Evolutionary conservation across 1,284 basidiomycete genomes (phyloP).

Genomic region (Ganoderma boninense): DNA sequence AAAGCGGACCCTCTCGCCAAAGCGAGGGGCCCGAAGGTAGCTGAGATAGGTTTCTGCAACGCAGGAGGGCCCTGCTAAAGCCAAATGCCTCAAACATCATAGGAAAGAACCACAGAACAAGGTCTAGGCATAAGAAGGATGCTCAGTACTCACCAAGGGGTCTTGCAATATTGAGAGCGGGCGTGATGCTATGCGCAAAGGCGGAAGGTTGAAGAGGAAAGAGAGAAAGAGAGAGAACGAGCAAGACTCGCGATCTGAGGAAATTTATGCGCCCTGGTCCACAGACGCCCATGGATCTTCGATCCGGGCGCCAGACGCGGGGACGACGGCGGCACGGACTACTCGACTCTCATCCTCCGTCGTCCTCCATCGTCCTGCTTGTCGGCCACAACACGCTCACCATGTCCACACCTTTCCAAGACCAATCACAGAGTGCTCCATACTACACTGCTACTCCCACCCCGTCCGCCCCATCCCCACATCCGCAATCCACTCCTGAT

Average conservation of each 20-base stretch:
- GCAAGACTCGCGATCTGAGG: not conserved
- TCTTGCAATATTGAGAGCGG: not conserved
- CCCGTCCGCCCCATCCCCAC: conserved; percentile 29
- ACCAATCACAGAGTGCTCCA: conserved; percentile 28
- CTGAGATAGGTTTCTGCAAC: conserved; percentile 69
- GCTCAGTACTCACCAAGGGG: not conserved
- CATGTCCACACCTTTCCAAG: conserved; percentile 39
- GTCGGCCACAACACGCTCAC: not conserved
- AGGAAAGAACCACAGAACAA: conserved; percentile 22
- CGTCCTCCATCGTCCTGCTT: conserved; percentile 1
- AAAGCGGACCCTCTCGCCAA: conserved; percentile 50
- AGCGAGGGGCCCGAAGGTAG: conserved; percentile 63
- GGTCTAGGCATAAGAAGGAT: not conserved
- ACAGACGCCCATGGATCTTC: conserved; percentile 21
- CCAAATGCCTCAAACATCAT: conserved; percentile 95
- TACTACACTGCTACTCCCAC: conserved; percentile 35
- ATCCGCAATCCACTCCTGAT: conserved; percentile 36
- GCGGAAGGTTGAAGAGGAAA: not conserved
- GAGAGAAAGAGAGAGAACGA: not conserved
- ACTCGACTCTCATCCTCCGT: conserved; percentile 4
- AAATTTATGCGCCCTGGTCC: conserved; percentile 23
- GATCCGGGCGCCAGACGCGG: conserved; percentile 18
- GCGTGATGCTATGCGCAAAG: not conserved
- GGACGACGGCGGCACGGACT: not conserved
- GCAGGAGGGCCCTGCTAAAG: conserved; percentile 74